Conservation (phyloP, 768 basidiomycete genomes). For the Tremella fuciformis region DNA sequence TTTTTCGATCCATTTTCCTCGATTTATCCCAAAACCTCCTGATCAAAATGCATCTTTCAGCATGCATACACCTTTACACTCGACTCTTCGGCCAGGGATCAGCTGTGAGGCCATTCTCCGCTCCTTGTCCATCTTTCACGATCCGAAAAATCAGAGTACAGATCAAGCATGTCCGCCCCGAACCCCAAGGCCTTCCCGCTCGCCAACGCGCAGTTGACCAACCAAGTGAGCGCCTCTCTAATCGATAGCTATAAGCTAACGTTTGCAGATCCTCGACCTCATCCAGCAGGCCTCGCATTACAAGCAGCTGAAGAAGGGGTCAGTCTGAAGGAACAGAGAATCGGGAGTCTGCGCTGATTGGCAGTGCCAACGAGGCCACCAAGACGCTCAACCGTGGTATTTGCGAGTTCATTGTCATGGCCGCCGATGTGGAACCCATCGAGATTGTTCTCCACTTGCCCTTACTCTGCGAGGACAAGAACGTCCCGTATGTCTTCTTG, state of each 20-base stretch:
- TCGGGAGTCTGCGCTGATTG: background rate
- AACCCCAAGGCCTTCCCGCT: slow-evolving; percentile 82
- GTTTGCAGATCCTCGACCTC: slow-evolving; percentile 79
- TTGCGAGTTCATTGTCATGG: slow-evolving; percentile 94
- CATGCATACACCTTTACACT: background rate
- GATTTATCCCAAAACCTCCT: slow-evolving; percentile 3
- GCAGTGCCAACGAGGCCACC: slow-evolving; percentile 93
- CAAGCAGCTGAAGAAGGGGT: slow-evolving; percentile 92
- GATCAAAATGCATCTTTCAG: slow-evolving; percentile 12
- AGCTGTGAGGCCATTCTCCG: slow-evolving; percentile 12
- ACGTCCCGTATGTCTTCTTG: slow-evolving; percentile 93
- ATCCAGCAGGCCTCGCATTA: slow-evolving; percentile 94
- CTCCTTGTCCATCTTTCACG: background rate
- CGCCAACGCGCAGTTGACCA: slow-evolving; percentile 80
- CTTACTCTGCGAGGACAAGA: slow-evolving; percentile 98
- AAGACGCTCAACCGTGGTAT: slow-evolving; percentile 98
- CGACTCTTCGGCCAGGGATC: slow-evolving; percentile 3
- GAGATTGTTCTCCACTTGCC: slow-evolving; percentile 97
- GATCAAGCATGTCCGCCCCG: slow-evolving; percentile 54
- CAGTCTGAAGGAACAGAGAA: slow-evolving; percentile 11
- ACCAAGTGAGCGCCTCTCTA: slow-evolving; percentile 62
- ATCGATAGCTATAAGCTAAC: background rate
- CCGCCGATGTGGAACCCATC: slow-evolving; percentile 86
- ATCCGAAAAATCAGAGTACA: background rate
- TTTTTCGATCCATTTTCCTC: background rate